phyloP scores from a whole-genome alignment of 208 protist species.

The Wallacemonas sp. region DNA sequence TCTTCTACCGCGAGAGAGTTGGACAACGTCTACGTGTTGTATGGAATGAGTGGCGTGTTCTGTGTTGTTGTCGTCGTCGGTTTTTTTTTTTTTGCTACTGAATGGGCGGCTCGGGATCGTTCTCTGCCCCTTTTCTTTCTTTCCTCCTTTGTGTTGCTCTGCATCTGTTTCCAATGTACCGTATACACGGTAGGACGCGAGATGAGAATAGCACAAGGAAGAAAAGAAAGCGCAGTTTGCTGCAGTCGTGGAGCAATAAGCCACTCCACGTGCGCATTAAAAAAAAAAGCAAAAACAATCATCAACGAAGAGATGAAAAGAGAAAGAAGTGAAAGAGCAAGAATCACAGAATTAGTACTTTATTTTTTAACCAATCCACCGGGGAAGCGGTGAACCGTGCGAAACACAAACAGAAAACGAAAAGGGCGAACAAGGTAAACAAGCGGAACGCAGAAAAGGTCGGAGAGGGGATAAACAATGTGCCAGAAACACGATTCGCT shows the following conservation, averaged over 20 bases:
- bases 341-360: slow-evolving; percentile 9
- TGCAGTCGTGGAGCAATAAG: too few relatives aligned
- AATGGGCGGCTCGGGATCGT: too few relatives aligned
- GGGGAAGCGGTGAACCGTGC: neutral
- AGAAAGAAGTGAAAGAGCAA: neutral
- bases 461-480: neutral
- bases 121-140: too few relatives aligned
- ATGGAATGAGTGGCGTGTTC: neutral
- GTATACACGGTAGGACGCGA: neutral
- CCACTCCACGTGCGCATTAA: too few relatives aligned
- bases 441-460: neutral
- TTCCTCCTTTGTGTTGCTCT: too few relatives aligned
- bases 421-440: neutral
- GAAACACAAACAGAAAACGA: neutral
- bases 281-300: slow-evolving; percentile 5
- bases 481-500: too few relatives aligned
- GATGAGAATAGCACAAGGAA: neutral
- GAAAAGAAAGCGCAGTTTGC: neutral
- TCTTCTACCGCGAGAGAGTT: too few relatives aligned
- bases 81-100: neutral
- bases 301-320: neutral
- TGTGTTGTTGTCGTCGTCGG: neutral
- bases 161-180: too few relatives aligned
- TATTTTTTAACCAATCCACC: too few relatives aligned
- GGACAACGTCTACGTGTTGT: too few relatives aligned